Percentiles rank a stretch among this genome's conserved stretches.
phyloP scores from a whole-genome alignment of 2,329 filamentous ascomycete genomes.

The Capronia epimyces region DNA sequence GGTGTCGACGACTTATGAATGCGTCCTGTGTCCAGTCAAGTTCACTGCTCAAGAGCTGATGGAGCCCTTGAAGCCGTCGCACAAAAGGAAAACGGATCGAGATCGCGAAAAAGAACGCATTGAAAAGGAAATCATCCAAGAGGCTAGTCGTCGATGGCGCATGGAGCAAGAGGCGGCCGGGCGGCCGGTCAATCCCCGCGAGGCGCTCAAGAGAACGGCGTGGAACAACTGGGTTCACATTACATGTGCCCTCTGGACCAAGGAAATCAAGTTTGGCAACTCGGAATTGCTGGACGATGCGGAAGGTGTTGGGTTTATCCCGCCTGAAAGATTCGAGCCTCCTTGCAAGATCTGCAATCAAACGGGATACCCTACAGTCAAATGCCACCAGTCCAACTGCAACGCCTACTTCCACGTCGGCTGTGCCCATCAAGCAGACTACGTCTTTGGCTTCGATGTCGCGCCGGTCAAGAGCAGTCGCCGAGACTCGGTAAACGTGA shows the following conservation, averaged over 20 bases:
- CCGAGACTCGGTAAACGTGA: slow-evolving; percentile 71
- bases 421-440: slow-evolving; percentile 79
- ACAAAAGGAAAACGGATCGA: slow-evolving; percentile 87
- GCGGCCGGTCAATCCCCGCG: slow-evolving; percentile 75
- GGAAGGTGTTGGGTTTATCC: slow-evolving; percentile 83
- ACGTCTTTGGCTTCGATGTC: slow-evolving; percentile 83
- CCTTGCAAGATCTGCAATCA: slow-evolving; percentile 79
- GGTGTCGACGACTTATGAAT: slow-evolving; percentile 91
- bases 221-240: slow-evolving; percentile 99
- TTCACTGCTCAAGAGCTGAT: slow-evolving; percentile 76
- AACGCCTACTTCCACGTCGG: slow-evolving; percentile 69
- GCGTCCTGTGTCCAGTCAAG: slow-evolving; percentile 81
- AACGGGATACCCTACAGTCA: slow-evolving; percentile 64
- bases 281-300: slow-evolving; percentile 75
- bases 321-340: slow-evolving; percentile 65
- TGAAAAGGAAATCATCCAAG: slow-evolving; percentile 77
- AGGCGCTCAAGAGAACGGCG: slow-evolving; percentile 85
- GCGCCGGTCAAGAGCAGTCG: slow-evolving; percentile 83
- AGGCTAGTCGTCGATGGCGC: slow-evolving; percentile 73
- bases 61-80: slow-evolving; percentile 69
- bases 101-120: slow-evolving; percentile 81
- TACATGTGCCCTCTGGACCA: slow-evolving; percentile 82
- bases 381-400: slow-evolving; percentile 60
- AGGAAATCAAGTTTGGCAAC: slow-evolving; percentile 88
- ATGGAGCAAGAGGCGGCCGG: slow-evolving; percentile 78